Conservation (phyloP, 345 rosid species). For the Draba incana region DNA sequence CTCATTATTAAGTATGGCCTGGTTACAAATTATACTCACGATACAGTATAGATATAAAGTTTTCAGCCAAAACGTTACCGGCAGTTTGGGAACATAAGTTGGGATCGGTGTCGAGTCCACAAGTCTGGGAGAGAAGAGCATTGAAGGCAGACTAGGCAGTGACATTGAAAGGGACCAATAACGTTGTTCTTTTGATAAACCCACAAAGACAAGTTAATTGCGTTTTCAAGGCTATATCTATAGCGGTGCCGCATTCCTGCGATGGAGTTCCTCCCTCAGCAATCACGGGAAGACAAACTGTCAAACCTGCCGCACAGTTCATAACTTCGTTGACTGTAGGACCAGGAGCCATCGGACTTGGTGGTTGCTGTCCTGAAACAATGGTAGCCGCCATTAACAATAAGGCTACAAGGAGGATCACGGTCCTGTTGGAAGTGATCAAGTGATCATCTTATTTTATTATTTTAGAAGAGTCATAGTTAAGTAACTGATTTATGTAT, state of each 20-base stretch:
- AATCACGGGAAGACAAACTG: slow-evolving; percentile 21
- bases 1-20: not conserved
- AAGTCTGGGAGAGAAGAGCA: slow-evolving; percentile 12
- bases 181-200: slow-evolving; percentile 12
- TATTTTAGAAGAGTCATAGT: too few relatives aligned
- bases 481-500: too few relatives aligned
- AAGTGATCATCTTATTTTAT: too few relatives aligned
- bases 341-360: slow-evolving; percentile 12
- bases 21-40: not conserved
- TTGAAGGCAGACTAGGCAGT: slow-evolving; percentile 22
- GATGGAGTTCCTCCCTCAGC: not conserved
- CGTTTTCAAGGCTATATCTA: slow-evolving; percentile 21
- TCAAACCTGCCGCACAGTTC: slow-evolving; percentile 26
- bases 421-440: too few relatives aligned
- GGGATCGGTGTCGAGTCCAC: slow-evolving; percentile 19
- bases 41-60: not conserved
- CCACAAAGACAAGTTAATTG: slow-evolving; percentile 30
- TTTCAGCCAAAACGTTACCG: slow-evolving; percentile 12
- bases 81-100: slow-evolving; percentile 32
- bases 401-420: slow-evolving; percentile 30
- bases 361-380: slow-evolving; percentile 31
- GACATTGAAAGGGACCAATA: slow-evolving; percentile 27
- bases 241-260: slow-evolving; percentile 28
- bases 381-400: slow-evolving; percentile 16
- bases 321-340: slow-evolving; percentile 17